Evolutionary conservation across 805 yeast species (phyloP).

Genomic region (Starmerella apis): DNA sequence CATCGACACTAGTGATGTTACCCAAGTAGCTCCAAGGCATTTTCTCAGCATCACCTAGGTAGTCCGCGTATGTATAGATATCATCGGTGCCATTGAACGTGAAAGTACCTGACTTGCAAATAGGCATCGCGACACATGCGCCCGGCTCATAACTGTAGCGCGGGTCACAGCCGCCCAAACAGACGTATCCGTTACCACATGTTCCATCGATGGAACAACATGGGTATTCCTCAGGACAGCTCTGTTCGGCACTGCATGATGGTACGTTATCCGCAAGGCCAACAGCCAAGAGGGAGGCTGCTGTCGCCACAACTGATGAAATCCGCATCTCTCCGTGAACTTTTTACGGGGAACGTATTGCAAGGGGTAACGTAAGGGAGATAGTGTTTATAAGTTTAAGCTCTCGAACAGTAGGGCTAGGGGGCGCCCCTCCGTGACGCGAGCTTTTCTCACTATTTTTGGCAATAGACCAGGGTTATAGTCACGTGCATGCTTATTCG

Average conservation of each 20-base stretch:
- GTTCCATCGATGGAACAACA: slow-evolving; percentile 76
- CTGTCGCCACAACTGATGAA: slow-evolving; percentile 7
- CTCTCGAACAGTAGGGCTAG: background rate
- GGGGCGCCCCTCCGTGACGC: background rate
- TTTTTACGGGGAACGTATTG: background rate
- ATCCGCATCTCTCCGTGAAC: slow-evolving; percentile 5
- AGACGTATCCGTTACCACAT: slow-evolving; percentile 67
- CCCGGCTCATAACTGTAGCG: slow-evolving; percentile 49
- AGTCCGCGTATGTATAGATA: slow-evolving; percentile 34
- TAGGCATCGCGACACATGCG: slow-evolving; percentile 81
- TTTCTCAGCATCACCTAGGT: slow-evolving; percentile 60
- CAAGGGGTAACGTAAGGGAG: background rate
- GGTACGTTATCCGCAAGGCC: slow-evolving; percentile 18
- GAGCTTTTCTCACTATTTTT: slow-evolving; percentile 1
- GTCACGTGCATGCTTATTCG: slow-evolving; percentile 1
- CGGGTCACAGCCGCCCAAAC: slow-evolving; percentile 85
- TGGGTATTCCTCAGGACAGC: slow-evolving; percentile 71
- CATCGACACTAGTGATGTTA: slow-evolving; percentile 40
- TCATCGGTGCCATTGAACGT: slow-evolving; percentile 29
- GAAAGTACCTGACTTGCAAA: slow-evolving; percentile 32
- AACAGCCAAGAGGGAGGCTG: slow-evolving; percentile 7
- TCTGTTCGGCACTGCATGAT: slow-evolving; percentile 25
- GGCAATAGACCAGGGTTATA: background rate
- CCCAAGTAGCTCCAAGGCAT: slow-evolving; percentile 62
- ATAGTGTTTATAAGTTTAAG: slow-evolving; percentile 4